Conservation (phyloP, 345 rosid genomes). For the Trapa incisa region DNA sequence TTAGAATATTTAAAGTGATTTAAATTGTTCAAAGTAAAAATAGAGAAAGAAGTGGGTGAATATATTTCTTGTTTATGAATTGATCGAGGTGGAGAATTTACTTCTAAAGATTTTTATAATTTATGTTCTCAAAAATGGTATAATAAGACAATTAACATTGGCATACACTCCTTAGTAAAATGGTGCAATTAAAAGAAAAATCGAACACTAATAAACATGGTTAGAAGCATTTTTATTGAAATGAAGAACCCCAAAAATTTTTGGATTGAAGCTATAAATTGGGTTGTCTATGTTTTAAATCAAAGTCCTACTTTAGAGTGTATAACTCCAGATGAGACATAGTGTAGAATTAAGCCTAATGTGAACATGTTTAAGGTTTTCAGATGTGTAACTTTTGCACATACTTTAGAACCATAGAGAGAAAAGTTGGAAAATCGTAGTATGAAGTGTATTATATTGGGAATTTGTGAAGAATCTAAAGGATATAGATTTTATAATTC, state of each 20-base stretch:
- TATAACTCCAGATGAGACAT: too few species aligned
- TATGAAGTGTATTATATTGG: background rate
- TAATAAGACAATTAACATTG: background rate
- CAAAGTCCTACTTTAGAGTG: too few species aligned
- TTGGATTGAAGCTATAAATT: background rate
- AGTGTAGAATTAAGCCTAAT: too few species aligned
- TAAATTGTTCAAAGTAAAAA: background rate
- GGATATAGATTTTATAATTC: background rate
- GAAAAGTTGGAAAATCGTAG: background rate
- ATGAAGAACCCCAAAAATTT: background rate
- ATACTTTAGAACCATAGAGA: background rate
- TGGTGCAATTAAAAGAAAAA: background rate
- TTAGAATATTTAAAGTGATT: background rate
- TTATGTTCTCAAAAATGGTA: background rate
- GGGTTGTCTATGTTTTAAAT: too few species aligned
- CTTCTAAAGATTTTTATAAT: background rate
- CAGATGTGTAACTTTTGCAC: background rate
- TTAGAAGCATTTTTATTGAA: background rate
- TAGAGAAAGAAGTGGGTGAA: background rate
- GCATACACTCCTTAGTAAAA: background rate
- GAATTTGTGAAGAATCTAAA: background rate
- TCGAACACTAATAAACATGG: background rate
- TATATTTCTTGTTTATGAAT: background rate
- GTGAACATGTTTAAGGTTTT: too few species aligned
- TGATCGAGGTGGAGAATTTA: background rate